Percentiles rank a stretch among this genome's conserved stretches.
Conservation (phyloP, 495 filamentous ascomycete species). For the Glonium stellatum region DNA sequence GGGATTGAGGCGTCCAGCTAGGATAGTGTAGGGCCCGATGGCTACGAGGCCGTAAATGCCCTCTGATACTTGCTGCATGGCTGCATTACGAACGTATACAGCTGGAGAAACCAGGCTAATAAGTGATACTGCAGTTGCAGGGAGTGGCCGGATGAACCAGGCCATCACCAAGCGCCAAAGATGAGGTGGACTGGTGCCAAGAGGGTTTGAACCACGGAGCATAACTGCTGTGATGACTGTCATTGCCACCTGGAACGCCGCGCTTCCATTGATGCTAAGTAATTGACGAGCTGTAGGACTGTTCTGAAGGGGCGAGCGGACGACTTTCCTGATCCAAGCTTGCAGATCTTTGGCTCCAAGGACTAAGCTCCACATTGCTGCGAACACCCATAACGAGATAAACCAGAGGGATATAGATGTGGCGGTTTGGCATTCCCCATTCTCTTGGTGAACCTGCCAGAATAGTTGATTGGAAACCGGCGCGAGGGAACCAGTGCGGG, state of each 20-base stretch:
- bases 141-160: not conserved
- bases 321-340: not conserved
- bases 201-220: not conserved
- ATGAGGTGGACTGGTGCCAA: not conserved
- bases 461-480: not conserved
- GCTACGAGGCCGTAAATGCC: not conserved
- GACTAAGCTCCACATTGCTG: not conserved
- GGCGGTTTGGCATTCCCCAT: not conserved
- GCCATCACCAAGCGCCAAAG: not conserved
- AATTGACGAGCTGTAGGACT: not conserved
- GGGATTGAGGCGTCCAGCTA: not conserved
- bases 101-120: not conserved
- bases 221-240: constrained; percentile 1
- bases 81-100: not conserved
- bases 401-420: constrained; percentile 5
- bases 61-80: not conserved
- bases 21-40: not conserved
- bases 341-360: not conserved
- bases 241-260: not conserved
- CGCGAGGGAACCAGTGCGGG: not conserved
- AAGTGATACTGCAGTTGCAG: constrained; percentile 1
- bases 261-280: not conserved
- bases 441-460: not conserved
- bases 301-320: not conserved
- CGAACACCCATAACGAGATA: not conserved